Evolutionary conservation across 1,284 basidiomycete species (phyloP), one percentile per base, ranked within the genome.

Genomic region (Neolentinus lepideus): DNA sequence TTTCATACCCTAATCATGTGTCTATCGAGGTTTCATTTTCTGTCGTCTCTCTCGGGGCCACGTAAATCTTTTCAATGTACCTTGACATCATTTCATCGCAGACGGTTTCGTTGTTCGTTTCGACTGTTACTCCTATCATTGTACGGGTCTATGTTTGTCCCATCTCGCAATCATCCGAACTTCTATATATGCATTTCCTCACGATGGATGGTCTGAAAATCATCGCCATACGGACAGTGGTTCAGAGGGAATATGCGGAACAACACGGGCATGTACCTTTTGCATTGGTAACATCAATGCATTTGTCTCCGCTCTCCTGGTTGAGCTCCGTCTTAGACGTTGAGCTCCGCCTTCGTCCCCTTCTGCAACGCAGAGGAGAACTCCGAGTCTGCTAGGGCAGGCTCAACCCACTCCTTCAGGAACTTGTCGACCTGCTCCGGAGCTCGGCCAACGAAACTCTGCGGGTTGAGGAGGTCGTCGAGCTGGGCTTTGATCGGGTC

Each of bases 341-440:
- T 66, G 55, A 73, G 55, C 60, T 73, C 71, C 12, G 69, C 71
- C 60, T 68, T 69, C 2, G 59, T 63, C 1, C 66, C 69, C 51
- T 62, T 73, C 21, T 64, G 66, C 27, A 90, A 75, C 25, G 88
- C 85, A 36, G 75, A 77, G 62, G 83, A 76, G 55, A 93, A 70
- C 61, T 86, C 83, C 26, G 75, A 70, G 54, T 84, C 77, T 58
- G 81, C 78, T 63, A 99, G 73, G 4, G 90, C 94, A n/a, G 95
- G 94, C 56, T 74, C 71, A 29, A 98, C 95, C 90, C 92, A 96
- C 10, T 95, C 90, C 66, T 73, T 76, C 57, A 98, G 66, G 72
- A 98, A 99, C 61, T 71, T 75, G 69, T 92, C 90, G n/a, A 96
- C 94, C 75, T 97, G 94, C 69, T 97, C 83, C 1, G 94, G 92